A percentile compares a stretch with the other conserved stretches of the same genome.
Evolutionary conservation across 495 filamentous ascomycete species (phyloP).

Genomic region (Aspergillus homomorphus): DNA sequence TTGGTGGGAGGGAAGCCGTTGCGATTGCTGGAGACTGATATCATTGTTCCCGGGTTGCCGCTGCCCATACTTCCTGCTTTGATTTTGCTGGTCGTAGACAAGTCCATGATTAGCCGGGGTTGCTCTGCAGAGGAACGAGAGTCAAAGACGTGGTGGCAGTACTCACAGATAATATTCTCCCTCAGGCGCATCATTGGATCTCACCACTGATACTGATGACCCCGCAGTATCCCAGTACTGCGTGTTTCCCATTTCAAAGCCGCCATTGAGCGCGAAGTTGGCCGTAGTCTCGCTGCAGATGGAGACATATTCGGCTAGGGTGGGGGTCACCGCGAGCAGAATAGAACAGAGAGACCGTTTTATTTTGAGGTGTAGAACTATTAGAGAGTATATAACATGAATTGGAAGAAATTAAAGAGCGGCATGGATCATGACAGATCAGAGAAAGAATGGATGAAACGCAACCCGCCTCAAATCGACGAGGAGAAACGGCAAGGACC

Average conservation of each 20-base stretch:
- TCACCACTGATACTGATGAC: neutral
- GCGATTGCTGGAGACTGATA: neutral
- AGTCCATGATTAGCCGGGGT: neutral
- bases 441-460: neutral
- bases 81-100: neutral
- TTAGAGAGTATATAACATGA: neutral
- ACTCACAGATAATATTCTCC: neutral
- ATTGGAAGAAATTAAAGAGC: neutral
- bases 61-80: neutral
- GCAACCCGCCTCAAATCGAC: neutral
- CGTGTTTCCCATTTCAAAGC: neutral
- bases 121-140: neutral
- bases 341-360: neutral
- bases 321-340: neutral
- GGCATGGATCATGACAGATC: neutral
- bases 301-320: neutral
- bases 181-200: neutral
- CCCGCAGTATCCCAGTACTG: neutral
- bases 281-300: neutral
- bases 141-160: neutral
- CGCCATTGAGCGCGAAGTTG: neutral
- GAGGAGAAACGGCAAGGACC: neutral
- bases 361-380: neutral
- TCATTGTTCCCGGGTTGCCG: neutral
- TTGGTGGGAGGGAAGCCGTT: neutral